Evolutionary conservation across 2,329 filamentous ascomycete species (phyloP).

Genomic region (Alternaria brassicicola): DNA sequence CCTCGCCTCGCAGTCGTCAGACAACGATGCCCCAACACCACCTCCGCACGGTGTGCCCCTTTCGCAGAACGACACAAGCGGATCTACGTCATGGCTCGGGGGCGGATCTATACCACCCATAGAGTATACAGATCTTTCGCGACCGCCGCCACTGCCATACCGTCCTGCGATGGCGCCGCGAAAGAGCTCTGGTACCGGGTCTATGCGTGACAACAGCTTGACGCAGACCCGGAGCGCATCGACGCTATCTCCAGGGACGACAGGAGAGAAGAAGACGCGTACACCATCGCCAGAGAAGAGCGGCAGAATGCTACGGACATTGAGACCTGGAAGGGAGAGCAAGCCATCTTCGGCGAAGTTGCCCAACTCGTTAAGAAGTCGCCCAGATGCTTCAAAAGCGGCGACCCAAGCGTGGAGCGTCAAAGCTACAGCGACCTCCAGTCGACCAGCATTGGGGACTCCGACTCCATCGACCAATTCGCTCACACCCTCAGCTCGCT

Average conservation of each 20-base stretch:
- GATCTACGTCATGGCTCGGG: slow-evolving; percentile 67
- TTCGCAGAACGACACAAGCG: slow-evolving; percentile 18
- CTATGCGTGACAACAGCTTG: slow-evolving; percentile 29
- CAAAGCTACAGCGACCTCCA: slow-evolving; percentile 31
- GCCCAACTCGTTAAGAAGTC: slow-evolving; percentile 51
- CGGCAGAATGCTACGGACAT: slow-evolving; percentile 61
- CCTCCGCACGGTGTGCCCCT: slow-evolving; percentile 27
- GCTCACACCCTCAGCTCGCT: slow-evolving; percentile 29
- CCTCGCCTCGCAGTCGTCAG: slow-evolving; percentile 24
- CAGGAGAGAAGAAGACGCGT: slow-evolving; percentile 55
- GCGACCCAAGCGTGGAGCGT: slow-evolving; percentile 66
- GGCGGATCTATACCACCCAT: slow-evolving; percentile 81
- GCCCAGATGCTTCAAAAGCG: slow-evolving; percentile 64
- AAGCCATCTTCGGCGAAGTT: slow-evolving; percentile 56
- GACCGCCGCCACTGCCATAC: slow-evolving; percentile 66
- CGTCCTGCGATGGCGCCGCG: slow-evolving; percentile 56
- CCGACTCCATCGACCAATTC: slow-evolving; percentile 25
- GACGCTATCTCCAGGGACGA: slow-evolving; percentile 43
- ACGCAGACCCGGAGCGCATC: slow-evolving; percentile 30
- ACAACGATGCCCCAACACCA: slow-evolving; percentile 32
- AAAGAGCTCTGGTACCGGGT: slow-evolving; percentile 53
- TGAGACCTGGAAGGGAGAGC: slow-evolving; percentile 55
- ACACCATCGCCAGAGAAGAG: slow-evolving; percentile 69
- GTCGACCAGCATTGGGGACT: slow-evolving; percentile 19
- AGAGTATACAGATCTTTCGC: slow-evolving; percentile 80